phyloP scores from a whole-genome alignment of 1,284 basidiomycete genomes.

The Vanrija sp. region DNA sequence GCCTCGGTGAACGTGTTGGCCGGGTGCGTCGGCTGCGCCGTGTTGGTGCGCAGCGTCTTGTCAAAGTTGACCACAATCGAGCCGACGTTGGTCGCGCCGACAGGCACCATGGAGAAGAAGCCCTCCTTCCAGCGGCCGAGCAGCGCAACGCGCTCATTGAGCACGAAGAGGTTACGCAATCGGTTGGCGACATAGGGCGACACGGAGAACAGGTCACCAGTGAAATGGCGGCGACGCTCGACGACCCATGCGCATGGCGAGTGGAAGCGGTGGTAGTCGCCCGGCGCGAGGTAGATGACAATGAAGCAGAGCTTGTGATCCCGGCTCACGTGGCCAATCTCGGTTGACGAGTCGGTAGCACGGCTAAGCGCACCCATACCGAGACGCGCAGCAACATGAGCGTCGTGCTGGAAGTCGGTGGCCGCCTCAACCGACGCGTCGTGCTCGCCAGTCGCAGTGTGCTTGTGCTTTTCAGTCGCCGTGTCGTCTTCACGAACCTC shows the following conservation, averaged over 20 bases:
- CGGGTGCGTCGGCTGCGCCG: conserved; percentile 62
- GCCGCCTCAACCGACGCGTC: conserved; percentile 40
- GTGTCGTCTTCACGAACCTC: conserved; percentile 18
- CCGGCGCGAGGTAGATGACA: conserved; percentile 96
- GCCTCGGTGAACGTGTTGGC: conserved; percentile 91
- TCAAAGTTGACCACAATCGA: conserved; percentile 98
- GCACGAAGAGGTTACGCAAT: conserved; percentile 87
- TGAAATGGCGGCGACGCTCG: conserved; percentile 90
- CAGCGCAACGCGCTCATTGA: conserved; percentile 96
- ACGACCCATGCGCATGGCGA: conserved; percentile 95
- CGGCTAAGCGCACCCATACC: conserved; percentile 53
- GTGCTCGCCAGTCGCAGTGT: conserved; percentile 22
- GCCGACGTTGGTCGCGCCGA: conserved; percentile 97
- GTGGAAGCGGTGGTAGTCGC: conserved; percentile 98
- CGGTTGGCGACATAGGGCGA: conserved; percentile 93
- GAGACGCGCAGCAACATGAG: conserved; percentile 50
- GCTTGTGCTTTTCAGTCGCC: conserved; percentile 5
- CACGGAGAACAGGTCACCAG: conserved; percentile 94
- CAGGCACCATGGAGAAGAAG: conserved; percentile 96
- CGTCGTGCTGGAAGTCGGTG: conserved; percentile 59
- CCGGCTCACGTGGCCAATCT: conserved; percentile 49
- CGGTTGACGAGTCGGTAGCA: conserved; percentile 51
- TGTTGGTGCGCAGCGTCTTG: conserved; percentile 79
- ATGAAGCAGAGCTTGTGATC: conserved; percentile 84
- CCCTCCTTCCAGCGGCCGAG: conserved; percentile 92